A percentile compares a stretch with the other conserved stretches of the same genome.
Evolutionary conservation across 345 rosid genomes (phyloP).

Genomic region (Ceriops zippeliana): DNA sequence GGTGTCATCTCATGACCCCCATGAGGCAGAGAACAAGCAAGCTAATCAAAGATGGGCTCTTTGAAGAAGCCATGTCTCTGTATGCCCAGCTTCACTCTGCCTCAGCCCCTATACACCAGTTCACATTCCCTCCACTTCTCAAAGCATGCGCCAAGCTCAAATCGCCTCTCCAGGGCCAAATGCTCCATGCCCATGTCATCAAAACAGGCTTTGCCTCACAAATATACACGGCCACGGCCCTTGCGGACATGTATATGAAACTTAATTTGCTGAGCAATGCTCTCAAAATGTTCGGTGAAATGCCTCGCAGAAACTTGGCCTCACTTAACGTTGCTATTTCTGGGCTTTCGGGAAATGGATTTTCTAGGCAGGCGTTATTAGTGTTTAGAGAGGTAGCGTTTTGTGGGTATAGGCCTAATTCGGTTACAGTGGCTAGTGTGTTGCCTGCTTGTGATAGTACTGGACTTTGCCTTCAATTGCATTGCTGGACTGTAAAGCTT

Average conservation of each 20-base stretch:
- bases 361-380: conserved; percentile 33
- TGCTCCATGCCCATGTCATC: conserved; percentile 45
- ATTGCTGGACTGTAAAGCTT: conserved; percentile 50
- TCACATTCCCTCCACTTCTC: conserved; percentile 69
- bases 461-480: conserved; percentile 42
- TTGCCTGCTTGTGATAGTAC: conserved; percentile 41
- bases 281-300: conserved; percentile 38
- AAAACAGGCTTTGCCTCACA: conserved; percentile 45
- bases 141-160: conserved; percentile 54
- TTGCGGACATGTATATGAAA: conserved; percentile 45
- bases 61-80: conserved; percentile 29
- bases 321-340: conserved; percentile 50
- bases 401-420: conserved; percentile 43
- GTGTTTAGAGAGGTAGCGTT: conserved; percentile 39
- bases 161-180: conserved; percentile 40
- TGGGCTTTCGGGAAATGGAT: conserved; percentile 46
- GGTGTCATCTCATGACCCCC: too few relatives aligned
- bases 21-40: conserved; percentile 35
- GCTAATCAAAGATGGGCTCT: conserved; percentile 35
- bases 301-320: conserved; percentile 38
- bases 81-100: conserved; percentile 30
- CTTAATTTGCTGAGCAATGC: conserved; percentile 29
- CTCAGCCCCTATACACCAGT: conserved; percentile 34
- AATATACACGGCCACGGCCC: conserved; percentile 44
- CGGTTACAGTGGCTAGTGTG: conserved; percentile 49